Conservation (phyloP, 2,329 filamentous ascomycete genomes). For the Neonectria magnoliae region DNA sequence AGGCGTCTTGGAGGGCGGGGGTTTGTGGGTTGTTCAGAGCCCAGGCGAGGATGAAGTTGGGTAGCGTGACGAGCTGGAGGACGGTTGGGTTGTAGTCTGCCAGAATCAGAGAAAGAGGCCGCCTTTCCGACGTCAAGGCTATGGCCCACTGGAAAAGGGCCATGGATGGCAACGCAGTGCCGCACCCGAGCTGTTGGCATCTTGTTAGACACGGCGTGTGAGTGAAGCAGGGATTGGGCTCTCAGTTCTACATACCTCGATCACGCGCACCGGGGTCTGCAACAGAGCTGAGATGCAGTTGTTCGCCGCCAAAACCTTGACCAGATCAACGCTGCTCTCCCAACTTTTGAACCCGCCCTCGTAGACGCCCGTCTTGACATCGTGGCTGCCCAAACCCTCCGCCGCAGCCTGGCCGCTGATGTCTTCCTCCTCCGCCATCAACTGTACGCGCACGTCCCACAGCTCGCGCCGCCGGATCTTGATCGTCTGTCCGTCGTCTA, state of each 20-base stretch:
- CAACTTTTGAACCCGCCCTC: conserved; percentile 91
- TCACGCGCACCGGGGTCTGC: conserved; percentile 54
- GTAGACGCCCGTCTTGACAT: conserved; percentile 84
- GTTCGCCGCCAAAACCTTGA: conserved; percentile 68
- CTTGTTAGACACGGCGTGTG: not conserved
- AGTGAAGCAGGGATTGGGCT: not conserved
- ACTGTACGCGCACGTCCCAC: conserved; percentile 82
- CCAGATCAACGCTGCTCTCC: conserved; percentile 85
- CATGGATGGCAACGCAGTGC: conserved; percentile 78
- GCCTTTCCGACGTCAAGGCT: conserved; percentile 41
- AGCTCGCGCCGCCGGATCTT: conserved; percentile 77
- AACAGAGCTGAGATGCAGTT: conserved; percentile 47
- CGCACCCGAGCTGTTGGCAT: conserved; percentile 73
- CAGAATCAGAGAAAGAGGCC: conserved; percentile 68
- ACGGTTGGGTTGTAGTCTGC: conserved; percentile 86
- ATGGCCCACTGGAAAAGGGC: conserved; percentile 73
- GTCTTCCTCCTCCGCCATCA: conserved; percentile 77
- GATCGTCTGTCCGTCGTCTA: conserved; percentile 63
- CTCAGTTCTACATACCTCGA: conserved; percentile 60
- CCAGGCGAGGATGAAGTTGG: conserved; percentile 81
- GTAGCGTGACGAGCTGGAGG: conserved; percentile 79
- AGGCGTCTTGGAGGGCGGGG: conserved; percentile 55
- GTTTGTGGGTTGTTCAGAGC: conserved; percentile 56
- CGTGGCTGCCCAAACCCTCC: conserved; percentile 70
- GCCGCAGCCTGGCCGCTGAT: conserved; percentile 47